Evolutionary conservation across 495 filamentous ascomycete species (phyloP).

Genomic region (Corynascus novoguineensis): DNA sequence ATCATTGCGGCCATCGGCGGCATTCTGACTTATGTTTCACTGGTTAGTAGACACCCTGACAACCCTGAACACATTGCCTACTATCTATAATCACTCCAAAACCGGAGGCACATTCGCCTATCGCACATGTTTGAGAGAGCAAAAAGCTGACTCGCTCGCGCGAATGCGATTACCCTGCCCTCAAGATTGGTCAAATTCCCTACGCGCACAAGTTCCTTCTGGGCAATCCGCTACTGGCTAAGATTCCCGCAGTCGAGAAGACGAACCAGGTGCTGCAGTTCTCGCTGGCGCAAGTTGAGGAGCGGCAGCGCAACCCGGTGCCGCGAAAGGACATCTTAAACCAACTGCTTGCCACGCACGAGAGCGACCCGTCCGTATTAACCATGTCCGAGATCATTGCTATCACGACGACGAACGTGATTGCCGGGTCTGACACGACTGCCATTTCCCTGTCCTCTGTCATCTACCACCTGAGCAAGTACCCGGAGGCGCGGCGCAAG

Average conservation of each 20-base stretch:
- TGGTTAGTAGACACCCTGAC: too few species aligned
- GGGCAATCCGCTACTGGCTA: not conserved
- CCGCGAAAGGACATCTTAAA: slow-evolving; percentile 4
- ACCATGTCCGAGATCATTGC: slow-evolving; percentile 23
- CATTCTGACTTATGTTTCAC: slow-evolving; percentile 11
- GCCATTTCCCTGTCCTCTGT: slow-evolving; percentile 53
- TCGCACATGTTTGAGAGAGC: not conserved
- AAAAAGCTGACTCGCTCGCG: not conserved
- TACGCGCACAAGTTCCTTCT: not conserved
- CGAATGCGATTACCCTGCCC: too few species aligned
- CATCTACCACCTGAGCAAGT: slow-evolving; percentile 47
- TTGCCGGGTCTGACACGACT: slow-evolving; percentile 60
- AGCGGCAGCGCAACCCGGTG: not conserved
- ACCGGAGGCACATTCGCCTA: too few species aligned
- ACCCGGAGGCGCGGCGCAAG: slow-evolving; percentile 42
- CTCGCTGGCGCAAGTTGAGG: not conserved
- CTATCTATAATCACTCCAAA: too few species aligned
- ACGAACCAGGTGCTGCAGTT: not conserved
- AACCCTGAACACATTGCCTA: too few species aligned
- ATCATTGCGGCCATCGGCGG: slow-evolving; percentile 15
- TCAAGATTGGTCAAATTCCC: not conserved
- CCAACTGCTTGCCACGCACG: not conserved
- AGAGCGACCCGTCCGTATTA: slow-evolving; percentile 7
- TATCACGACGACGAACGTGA: slow-evolving; percentile 27
- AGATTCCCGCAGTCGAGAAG: not conserved